Percentiles rank a stretch among this genome's conserved stretches.
These are phyloP conservation scores for Staphylotrichum longicolle DNA, from an alignment of 495 filamentous ascomycete genomes.

Conservation along the genomic window DNA sequence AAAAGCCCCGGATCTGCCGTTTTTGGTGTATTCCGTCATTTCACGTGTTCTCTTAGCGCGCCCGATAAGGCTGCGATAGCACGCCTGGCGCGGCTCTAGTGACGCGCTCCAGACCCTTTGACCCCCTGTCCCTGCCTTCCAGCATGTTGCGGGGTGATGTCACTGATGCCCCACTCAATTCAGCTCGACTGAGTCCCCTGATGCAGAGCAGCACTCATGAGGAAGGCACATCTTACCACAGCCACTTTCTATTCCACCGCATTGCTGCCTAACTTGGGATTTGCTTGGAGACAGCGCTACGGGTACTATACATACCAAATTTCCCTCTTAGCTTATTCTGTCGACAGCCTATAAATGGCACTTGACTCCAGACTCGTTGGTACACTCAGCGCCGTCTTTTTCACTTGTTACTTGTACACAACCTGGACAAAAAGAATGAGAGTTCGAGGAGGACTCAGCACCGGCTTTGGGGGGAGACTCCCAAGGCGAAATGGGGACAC, in stretches of 20 bases:
- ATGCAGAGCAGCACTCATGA: not conserved
- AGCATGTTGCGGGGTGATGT: conserved; percentile 13
- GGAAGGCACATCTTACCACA: no score
- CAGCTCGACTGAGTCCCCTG: not conserved
- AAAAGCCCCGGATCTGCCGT: not conserved
- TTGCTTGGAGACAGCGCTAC: no score
- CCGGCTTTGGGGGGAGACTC: no score
- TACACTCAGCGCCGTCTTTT: not conserved
- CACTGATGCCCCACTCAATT: not conserved
- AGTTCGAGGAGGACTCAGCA: not conserved
- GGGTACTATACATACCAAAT: no score
- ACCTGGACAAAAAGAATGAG: not conserved
- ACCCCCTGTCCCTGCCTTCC: not conserved
- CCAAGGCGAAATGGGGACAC: not conserved
- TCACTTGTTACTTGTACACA: not conserved
- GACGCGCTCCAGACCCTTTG: not conserved
- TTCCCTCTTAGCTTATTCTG: no score
- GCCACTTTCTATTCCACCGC: no score
- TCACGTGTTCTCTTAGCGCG: conserved; percentile 30
- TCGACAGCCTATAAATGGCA: not conserved
- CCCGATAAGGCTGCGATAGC: not conserved
- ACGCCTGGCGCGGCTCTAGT: not conserved
- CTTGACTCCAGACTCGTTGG: not conserved
- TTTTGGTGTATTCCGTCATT: conserved; percentile 30
- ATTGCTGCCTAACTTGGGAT: no score